A percentile compares a stretch with the other conserved stretches of the same genome.
These are phyloP conservation scores for Jackrogersella multiformis DNA, from an alignment of 495 filamentous ascomycete species.

Conservation along the genomic window DNA sequence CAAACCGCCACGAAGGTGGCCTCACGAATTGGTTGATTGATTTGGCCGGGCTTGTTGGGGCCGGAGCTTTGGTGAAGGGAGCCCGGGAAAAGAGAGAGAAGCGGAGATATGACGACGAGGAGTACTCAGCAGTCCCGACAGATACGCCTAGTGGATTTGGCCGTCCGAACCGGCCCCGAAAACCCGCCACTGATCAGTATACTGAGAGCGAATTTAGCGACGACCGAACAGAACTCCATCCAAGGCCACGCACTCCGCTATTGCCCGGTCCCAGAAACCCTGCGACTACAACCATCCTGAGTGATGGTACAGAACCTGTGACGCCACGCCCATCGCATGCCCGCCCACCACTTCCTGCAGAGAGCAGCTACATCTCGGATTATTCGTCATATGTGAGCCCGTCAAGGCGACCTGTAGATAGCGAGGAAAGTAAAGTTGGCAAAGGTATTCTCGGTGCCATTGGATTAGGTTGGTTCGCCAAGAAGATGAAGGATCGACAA, in stretches of 20 bases:
- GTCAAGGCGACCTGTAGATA: conserved; percentile 50
- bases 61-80: conserved; percentile 69
- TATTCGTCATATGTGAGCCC: conserved; percentile 62
- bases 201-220: conserved; percentile 60
- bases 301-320: conserved; percentile 50
- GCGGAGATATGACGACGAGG: conserved; percentile 67
- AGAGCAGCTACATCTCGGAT: conserved; percentile 59
- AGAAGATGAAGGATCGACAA: conserved; percentile 68
- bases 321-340: conserved; percentile 56
- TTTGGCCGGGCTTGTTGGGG: conserved; percentile 72
- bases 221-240: conserved; percentile 50
- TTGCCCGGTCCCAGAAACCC: conserved; percentile 54
- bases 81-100: conserved; percentile 68
- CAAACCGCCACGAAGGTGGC: conserved; percentile 55
- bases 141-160: conserved; percentile 59
- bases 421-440: conserved; percentile 55
- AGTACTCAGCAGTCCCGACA: conserved; percentile 63
- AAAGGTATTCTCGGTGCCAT: conserved; percentile 73
- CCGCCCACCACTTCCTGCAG: conserved; percentile 47
- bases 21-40: conserved; percentile 73
- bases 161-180: conserved; percentile 49
- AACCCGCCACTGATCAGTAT: conserved; percentile 41
- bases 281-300: conserved; percentile 50
- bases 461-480: conserved; percentile 71
- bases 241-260: conserved; percentile 50